Evolutionary conservation across 306 rosid species (phyloP).

Genomic region (Prinsepia uniflora): DNA sequence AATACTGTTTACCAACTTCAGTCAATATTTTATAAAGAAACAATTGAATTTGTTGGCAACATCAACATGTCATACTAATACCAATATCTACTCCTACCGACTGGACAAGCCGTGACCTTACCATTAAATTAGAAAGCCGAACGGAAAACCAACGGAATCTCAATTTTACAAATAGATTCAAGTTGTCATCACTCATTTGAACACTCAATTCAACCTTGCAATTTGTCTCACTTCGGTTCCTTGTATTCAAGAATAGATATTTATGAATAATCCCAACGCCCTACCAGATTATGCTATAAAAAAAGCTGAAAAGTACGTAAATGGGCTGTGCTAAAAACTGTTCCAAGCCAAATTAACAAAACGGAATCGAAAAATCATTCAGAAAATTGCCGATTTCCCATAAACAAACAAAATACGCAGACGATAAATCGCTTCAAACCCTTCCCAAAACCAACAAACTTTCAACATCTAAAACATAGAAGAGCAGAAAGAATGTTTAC

Average conservation of each 20-base stretch:
- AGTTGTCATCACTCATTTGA: no score
- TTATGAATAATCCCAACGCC: background rate
- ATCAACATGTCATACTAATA: background rate
- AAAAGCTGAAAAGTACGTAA: background rate
- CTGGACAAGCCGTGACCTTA: no score
- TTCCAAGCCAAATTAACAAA: background rate
- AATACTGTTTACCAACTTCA: no score
- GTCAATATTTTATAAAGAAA: no score
- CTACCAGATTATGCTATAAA: background rate
- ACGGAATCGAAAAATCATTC: background rate
- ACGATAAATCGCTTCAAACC: background rate
- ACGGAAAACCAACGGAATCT: no score
- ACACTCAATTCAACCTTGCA: no score
- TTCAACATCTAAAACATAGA: background rate
- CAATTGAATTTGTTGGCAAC: no score
- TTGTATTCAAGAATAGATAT: background rate
- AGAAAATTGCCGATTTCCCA: background rate
- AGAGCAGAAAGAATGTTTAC: background rate
- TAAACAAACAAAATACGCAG: background rate
- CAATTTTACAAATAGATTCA: no score
- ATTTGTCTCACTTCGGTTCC: no score
- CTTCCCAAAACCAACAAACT: background rate
- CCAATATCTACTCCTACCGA: background rate
- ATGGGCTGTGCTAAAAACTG: background rate
- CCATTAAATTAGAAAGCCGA: no score